Percentiles rank a stretch among this genome's conserved stretches.
Conservation (phyloP, 2,329 filamentous ascomycete genomes). For the Xylaria sp. region DNA sequence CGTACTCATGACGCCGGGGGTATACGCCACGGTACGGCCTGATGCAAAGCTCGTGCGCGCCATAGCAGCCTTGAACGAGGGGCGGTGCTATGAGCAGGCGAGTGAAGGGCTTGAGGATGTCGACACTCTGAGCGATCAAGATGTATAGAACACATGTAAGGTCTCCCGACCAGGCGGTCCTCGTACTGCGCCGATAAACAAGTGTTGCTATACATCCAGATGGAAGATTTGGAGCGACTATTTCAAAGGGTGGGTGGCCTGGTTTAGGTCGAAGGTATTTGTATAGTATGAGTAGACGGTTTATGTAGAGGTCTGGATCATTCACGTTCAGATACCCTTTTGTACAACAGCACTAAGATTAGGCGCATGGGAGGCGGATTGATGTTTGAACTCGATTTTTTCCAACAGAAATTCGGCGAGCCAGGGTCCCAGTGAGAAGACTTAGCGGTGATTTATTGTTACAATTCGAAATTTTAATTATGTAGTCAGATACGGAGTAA, state of each 20-base stretch:
- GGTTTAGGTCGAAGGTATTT: not conserved
- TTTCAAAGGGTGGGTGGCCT: not conserved
- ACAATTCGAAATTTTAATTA: no score
- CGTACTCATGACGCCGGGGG: slow-evolving; percentile 51
- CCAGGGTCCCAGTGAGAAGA: not conserved
- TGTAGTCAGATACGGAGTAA: not conserved
- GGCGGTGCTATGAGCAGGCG: slow-evolving; percentile 32
- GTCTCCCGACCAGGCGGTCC: not conserved
- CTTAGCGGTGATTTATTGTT: not conserved
- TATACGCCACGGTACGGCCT: slow-evolving; percentile 45
- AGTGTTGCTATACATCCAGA: not conserved
- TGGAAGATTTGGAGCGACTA: not conserved
- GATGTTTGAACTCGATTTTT: not conserved
- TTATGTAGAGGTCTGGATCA: not conserved
- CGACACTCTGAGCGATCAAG: slow-evolving; percentile 26
- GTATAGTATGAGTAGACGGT: not conserved
- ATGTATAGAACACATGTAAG: slow-evolving; percentile 20
- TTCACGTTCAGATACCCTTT: slow-evolving; percentile 1
- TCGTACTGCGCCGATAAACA: not conserved
- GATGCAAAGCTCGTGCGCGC: slow-evolving; percentile 45
- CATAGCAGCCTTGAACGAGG: slow-evolving; percentile 39
- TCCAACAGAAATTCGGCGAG: not conserved
- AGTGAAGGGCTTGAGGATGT: slow-evolving; percentile 31
- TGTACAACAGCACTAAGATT: not conserved
- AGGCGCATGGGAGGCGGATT: not conserved